Conservation (phyloP, 2,329 filamentous ascomycete genomes). For the Torrubiellomyces zombiae region DNA sequence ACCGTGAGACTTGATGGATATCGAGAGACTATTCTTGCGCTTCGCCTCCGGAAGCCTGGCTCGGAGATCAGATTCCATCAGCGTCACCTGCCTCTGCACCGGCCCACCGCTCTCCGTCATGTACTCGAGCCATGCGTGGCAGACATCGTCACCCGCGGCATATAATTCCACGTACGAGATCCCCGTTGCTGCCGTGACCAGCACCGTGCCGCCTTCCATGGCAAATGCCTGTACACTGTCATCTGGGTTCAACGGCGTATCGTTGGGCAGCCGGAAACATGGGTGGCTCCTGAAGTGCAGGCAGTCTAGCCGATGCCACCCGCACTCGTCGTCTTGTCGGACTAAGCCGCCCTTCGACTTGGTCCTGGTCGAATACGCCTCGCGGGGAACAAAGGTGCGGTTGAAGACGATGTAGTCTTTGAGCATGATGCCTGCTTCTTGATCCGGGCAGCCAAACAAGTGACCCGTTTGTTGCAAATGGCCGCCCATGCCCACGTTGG, state of each 20-base stretch:
- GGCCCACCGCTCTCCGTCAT: conserved; percentile 41
- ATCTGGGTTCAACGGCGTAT: conserved; percentile 47
- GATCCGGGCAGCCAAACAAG: conserved; percentile 76
- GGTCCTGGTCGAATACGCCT: conserved; percentile 76
- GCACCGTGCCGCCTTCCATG: conserved; percentile 57
- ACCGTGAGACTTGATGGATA: conserved; percentile 62
- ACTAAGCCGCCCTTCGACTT: conserved; percentile 67
- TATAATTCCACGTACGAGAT: conserved; percentile 77
- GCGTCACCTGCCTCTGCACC: conserved; percentile 52
- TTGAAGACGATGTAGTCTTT: conserved; percentile 75
- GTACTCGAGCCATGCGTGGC: conserved; percentile 70
- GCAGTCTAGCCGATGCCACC: conserved; percentile 79
- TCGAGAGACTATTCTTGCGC: conserved; percentile 50
- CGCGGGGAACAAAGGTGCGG: conserved; percentile 63
- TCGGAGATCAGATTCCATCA: conserved; percentile 62
- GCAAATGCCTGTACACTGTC: conserved; percentile 74
- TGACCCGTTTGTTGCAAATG: conserved; percentile 87
- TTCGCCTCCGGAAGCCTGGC: conserved; percentile 54
- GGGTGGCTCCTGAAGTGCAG: conserved; percentile 82
- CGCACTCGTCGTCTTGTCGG: conserved; percentile 64
- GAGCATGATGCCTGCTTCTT: conserved; percentile 83
- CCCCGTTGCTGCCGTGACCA: conserved; percentile 65
- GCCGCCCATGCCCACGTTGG: conserved; percentile 82
- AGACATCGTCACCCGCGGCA: conserved; percentile 63
- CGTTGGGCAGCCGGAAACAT: conserved; percentile 71